Conservation (phyloP, 805 yeast genomes). For the Cyberlindnera subsufficiens region DNA sequence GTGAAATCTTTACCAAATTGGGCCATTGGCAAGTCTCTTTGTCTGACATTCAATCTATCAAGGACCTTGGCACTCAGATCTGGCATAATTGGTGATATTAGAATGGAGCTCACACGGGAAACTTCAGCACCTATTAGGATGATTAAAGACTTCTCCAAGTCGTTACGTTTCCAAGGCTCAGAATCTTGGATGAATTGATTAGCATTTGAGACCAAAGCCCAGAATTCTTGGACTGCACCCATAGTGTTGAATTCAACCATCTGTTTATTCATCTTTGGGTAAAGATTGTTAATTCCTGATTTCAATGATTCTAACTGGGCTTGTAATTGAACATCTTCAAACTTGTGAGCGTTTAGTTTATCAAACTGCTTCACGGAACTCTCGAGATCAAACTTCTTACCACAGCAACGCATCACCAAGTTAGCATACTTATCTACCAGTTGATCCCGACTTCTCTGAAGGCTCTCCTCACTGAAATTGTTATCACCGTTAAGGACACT, state of each 20-base stretch:
- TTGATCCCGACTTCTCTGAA: conserved; percentile 50
- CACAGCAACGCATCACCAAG: conserved; percentile 66
- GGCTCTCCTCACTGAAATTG: conserved; percentile 60
- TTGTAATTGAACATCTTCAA: conserved; percentile 8
- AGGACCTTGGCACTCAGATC: conserved; percentile 48
- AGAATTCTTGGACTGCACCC: conserved; percentile 49
- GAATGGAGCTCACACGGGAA: conserved; percentile 58
- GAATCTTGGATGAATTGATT: conserved; percentile 62
- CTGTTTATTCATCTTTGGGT: conserved; percentile 33
- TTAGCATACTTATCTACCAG: conserved; percentile 83
- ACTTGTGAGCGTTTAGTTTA: background rate
- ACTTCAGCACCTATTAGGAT: conserved; percentile 67
- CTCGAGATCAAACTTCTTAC: conserved; percentile 55
- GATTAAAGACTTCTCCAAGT: conserved; percentile 41
- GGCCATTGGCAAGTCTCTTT: conserved; percentile 40
- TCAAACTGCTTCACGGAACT: conserved; percentile 31
- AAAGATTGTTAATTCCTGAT: conserved; percentile 29
- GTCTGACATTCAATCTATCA: conserved; percentile 54
- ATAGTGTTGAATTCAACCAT: conserved; percentile 46
- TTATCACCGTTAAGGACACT: conserved; percentile 74
- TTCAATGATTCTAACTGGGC: conserved; percentile 22
- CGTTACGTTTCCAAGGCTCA: conserved; percentile 64
- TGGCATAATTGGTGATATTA: conserved; percentile 74
- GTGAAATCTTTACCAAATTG: conserved; percentile 48
- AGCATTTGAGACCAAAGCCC: conserved; percentile 53